These are phyloP conservation scores for Pyricularia sp. DNA, from an alignment of 2,329 filamentous ascomycete species.

Conservation along the genomic window DNA sequence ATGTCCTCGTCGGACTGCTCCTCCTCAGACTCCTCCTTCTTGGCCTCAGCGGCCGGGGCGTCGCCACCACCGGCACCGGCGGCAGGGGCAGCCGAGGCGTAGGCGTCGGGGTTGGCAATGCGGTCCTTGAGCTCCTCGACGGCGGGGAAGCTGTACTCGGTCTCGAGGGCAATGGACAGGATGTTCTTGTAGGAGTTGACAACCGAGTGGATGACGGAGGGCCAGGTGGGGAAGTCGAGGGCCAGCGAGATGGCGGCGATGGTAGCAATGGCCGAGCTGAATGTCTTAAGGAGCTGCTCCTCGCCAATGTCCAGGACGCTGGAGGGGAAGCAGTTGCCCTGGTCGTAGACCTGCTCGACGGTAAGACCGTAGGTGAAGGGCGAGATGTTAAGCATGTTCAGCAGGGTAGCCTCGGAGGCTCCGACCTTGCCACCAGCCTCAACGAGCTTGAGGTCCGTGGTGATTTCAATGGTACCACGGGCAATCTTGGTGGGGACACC, in stretches of 20 bases:
- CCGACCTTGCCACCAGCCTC: constrained; percentile 90
- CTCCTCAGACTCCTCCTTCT: constrained; percentile 52
- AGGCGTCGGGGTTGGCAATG: constrained; percentile 96
- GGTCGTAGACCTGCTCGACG: constrained; percentile 91
- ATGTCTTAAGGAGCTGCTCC: constrained; percentile 77
- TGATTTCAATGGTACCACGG: constrained; percentile 99
- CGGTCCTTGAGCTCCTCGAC: constrained; percentile 98
- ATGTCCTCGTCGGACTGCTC: constrained; percentile 54
- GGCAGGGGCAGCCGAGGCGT: constrained; percentile 68
- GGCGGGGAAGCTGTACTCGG: constrained; percentile 86
- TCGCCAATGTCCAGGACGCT: constrained; percentile 87
- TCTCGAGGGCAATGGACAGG: constrained; percentile 77
- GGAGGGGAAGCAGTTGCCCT: constrained; percentile 83
- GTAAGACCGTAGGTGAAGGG: constrained; percentile 99
- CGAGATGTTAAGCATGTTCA: constrained; percentile 99
- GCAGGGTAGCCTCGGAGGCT: constrained; percentile 92
- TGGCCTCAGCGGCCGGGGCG: constrained; percentile 36
- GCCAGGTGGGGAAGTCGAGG: constrained; percentile 87
- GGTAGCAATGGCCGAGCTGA: constrained; percentile 70
- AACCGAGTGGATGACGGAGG: constrained; percentile 90
- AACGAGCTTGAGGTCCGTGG: constrained; percentile 92
- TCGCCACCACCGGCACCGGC: constrained; percentile 40
- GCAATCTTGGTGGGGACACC: constrained; percentile 99
- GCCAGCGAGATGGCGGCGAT: constrained; percentile 87
- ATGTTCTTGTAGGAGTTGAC: constrained; percentile 98